These are phyloP conservation scores for Backusella liffmaniae DNA, from an alignment of 192 early-diverging fungal genomes.

Conservation along the genomic window DNA sequence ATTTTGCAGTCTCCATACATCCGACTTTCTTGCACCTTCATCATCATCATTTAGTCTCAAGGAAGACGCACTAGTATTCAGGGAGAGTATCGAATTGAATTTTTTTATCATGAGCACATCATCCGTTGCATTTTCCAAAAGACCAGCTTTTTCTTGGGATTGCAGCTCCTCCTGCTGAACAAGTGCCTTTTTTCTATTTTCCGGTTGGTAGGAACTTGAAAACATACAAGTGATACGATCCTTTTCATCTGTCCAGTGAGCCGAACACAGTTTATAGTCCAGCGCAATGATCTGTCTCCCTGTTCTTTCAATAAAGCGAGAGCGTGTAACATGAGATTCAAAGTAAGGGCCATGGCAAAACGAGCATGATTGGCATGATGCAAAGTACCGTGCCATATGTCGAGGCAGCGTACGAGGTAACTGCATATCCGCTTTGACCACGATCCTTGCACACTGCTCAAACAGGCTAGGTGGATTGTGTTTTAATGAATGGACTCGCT, in stretches of 20 bases:
- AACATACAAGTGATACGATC: slow-evolving; percentile 68
- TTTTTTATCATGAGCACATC: not conserved
- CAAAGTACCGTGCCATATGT: slow-evolving; percentile 65
- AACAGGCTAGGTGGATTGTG: slow-evolving; percentile 62
- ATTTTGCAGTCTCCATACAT: not conserved
- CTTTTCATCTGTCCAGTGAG: slow-evolving; percentile 73
- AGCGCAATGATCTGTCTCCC: slow-evolving; percentile 50
- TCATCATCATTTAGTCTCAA: not conserved
- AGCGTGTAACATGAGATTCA: slow-evolving; percentile 55
- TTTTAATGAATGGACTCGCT: slow-evolving; percentile 27
- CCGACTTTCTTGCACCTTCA: not conserved
- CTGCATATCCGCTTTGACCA: slow-evolving; percentile 59
- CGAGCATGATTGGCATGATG: slow-evolving; percentile 57
- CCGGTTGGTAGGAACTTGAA: slow-evolving; percentile 10
- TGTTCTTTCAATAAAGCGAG: slow-evolving; percentile 61
- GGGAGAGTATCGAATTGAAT: not conserved
- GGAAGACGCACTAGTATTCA: not conserved
- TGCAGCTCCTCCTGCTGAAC: not conserved
- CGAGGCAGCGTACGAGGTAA: slow-evolving; percentile 52
- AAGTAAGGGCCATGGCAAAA: slow-evolving; percentile 84
- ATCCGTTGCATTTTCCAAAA: not conserved
- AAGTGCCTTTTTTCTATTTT: not conserved
- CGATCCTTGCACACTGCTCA: slow-evolving; percentile 74
- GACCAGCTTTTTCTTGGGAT: not conserved
- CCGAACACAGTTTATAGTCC: slow-evolving; percentile 70